These are phyloP conservation scores for Spatholobus suberectus DNA, from an alignment of 306 rosid species.

Conservation along the genomic window DNA sequence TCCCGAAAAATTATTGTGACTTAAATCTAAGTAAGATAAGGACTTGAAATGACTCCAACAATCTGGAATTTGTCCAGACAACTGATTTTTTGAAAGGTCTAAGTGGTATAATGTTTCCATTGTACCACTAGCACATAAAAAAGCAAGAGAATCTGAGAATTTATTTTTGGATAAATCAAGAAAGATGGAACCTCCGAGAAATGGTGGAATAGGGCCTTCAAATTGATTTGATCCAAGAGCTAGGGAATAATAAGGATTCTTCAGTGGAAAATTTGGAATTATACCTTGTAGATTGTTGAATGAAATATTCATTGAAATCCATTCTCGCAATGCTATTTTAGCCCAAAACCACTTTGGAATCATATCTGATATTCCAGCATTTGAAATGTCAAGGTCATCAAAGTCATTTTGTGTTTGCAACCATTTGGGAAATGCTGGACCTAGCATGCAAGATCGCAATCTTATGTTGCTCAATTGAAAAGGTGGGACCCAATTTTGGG, in stretches of 20 bases:
- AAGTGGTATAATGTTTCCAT: not conserved
- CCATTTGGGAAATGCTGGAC: conserved; percentile 39
- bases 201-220: conserved; percentile 17
- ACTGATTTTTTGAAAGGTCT: not conserved
- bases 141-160: not conserved
- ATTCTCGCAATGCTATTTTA: accelerated
- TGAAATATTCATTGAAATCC: not conserved
- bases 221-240: not conserved
- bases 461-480: not conserved
- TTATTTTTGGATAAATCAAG: conserved; percentile 31
- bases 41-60: conserved; percentile 13
- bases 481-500: not conserved
- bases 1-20: not conserved
- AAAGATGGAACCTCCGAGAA: not conserved
- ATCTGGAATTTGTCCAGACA: conserved; percentile 15
- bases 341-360: conserved; percentile 32
- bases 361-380: not conserved
- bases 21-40: not conserved
- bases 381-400: accelerated
- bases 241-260: accelerated
- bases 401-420: not conserved
- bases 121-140: conserved; percentile 3
- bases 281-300: not conserved
- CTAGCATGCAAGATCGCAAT: conserved; percentile 25
- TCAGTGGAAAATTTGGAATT: not conserved